Base-by-base conservation (phyloP, 2,329 filamentous ascomycete species). In the Colletotrichum salicis region DNA sequence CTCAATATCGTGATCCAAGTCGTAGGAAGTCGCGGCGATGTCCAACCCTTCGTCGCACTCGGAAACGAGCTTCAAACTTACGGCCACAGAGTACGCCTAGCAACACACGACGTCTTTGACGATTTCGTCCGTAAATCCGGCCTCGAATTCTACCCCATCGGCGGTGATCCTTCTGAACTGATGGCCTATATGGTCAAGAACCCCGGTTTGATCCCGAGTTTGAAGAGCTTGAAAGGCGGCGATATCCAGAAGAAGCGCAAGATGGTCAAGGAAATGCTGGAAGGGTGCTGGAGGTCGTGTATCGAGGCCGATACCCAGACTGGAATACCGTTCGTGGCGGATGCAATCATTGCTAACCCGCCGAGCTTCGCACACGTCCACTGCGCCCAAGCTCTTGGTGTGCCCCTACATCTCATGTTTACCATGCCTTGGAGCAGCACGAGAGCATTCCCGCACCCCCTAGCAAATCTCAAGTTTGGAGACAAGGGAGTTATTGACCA, bases 371-470 rank as follows among this genome's bases (percentile, higher is more conserved):
- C 84, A 0, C 85, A 87, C 73, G 77, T 86, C 0, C 84, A 86
- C 66, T 87, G 85, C 70, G 85, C 85, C 0, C 80, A 87, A 72
- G 81, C 79, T 0, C 75, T 87, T 1, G 78, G 81, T 0, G 77
- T 87, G 0, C 85, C 85, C 0, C 71, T 87, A 0, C 85, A 87
- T 70, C 73, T 87, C 3, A 85, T 87, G 79, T 85, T 85, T 64
- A 87, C 88, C 1, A 94, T 94, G 92, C 93, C 92, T 0, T 94
- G 92, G 89, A 91, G 91, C 8, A 90, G 92, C 2, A 94, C 92
- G 0, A 90, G 91, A 75, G 87, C 89, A 0, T 94, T 94, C 71
- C 91, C 91, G 0, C 92, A 95, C 76, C 92, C 92, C 0, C 83
- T 94, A 4, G 92, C 92, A 0, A 93, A 93, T 72, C 88, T 94